Percentiles rank a stretch among this genome's conserved stretches.
Evolutionary conservation across 2,329 filamentous ascomycete species (phyloP).

Genomic region (Aspergillus sp.): DNA sequence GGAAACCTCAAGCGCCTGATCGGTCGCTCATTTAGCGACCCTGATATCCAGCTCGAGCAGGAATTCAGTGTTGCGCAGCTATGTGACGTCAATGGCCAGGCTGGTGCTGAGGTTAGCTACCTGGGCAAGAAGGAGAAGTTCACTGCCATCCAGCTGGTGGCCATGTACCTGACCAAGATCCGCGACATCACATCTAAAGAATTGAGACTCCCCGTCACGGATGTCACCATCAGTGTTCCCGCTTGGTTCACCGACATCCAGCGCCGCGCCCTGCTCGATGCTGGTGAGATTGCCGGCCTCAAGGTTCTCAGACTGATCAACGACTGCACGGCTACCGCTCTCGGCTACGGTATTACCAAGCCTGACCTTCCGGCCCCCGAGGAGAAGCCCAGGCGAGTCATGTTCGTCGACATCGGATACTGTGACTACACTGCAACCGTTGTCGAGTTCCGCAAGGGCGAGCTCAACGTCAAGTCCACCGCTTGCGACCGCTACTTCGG

Average conservation of each 20-base stretch:
- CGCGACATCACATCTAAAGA: slow-evolving; percentile 83
- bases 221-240: slow-evolving; percentile 91
- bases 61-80: slow-evolving; percentile 83
- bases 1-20: slow-evolving; percentile 87
- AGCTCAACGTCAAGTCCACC: slow-evolving; percentile 89
- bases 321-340: slow-evolving; percentile 92
- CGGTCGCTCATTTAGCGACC: slow-evolving; percentile 82
- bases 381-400: slow-evolving; percentile 87
- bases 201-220: slow-evolving; percentile 85
- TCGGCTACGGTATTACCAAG: slow-evolving; percentile 98
- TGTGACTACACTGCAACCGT: slow-evolving; percentile 93
- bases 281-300: slow-evolving; percentile 87
- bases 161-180: slow-evolving; percentile 95
- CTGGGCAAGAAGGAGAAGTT: slow-evolving; percentile 94
- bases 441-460: slow-evolving; percentile 95
- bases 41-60: slow-evolving; percentile 91
- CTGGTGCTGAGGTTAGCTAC: slow-evolving; percentile 91
- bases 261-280: slow-evolving; percentile 84
- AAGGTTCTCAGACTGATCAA: slow-evolving; percentile 95
- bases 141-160: slow-evolving; percentile 87
- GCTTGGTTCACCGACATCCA: slow-evolving; percentile 97
- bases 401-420: slow-evolving; percentile 93
- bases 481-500: slow-evolving; percentile 95
- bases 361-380: slow-evolving; percentile 83
- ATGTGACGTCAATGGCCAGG: slow-evolving; percentile 88